Evolutionary conservation across 2,329 filamentous ascomycete species (phyloP).

Genomic region (Setomelanomma holmii): DNA sequence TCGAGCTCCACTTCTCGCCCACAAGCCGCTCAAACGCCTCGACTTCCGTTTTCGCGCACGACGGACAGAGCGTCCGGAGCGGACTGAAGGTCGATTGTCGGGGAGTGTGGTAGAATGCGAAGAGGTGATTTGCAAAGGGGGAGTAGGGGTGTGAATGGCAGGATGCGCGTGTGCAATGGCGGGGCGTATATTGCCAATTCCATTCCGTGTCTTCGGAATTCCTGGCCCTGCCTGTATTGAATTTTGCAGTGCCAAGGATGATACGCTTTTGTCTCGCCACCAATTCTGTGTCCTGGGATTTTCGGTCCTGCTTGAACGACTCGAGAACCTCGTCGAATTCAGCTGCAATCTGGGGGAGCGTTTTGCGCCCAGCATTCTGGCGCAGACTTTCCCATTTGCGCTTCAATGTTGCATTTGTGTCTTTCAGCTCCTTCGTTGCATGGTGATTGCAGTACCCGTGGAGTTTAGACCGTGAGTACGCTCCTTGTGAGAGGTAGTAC

Average conservation of each 20-base stretch:
- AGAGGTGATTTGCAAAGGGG: slow-evolving; percentile 31
- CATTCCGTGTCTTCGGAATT: too few species aligned
- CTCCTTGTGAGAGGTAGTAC: slow-evolving; percentile 37
- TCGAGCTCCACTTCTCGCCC: slow-evolving; percentile 27
- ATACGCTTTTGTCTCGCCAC: slow-evolving; percentile 15
- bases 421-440: slow-evolving; percentile 34
- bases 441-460: slow-evolving; percentile 38
- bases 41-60: slow-evolving; percentile 33
- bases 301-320: slow-evolving; percentile 19
- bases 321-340: slow-evolving; percentile 37
- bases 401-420: slow-evolving; percentile 33
- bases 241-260: slow-evolving; percentile 28
- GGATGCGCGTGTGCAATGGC: slow-evolving; percentile 31
- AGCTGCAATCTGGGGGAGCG: slow-evolving; percentile 32
- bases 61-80: slow-evolving; percentile 33
- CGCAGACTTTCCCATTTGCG: slow-evolving; percentile 35
- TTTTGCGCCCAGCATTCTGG: slow-evolving; percentile 43
- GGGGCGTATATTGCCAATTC: slow-evolving; percentile 36
- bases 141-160: slow-evolving; percentile 31
- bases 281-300: slow-evolving; percentile 16
- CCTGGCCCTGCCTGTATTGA: too few species aligned
- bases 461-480: slow-evolving; percentile 33
- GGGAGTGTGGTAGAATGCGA: slow-evolving; percentile 30
- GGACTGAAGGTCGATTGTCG: slow-evolving; percentile 24
- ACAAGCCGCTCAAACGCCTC: slow-evolving; percentile 27